Percentiles rank a stretch among this genome's conserved stretches.
These are phyloP conservation scores for Psidium guajava DNA, from an alignment of 345 rosid genomes.

Conservation along the genomic window DNA sequence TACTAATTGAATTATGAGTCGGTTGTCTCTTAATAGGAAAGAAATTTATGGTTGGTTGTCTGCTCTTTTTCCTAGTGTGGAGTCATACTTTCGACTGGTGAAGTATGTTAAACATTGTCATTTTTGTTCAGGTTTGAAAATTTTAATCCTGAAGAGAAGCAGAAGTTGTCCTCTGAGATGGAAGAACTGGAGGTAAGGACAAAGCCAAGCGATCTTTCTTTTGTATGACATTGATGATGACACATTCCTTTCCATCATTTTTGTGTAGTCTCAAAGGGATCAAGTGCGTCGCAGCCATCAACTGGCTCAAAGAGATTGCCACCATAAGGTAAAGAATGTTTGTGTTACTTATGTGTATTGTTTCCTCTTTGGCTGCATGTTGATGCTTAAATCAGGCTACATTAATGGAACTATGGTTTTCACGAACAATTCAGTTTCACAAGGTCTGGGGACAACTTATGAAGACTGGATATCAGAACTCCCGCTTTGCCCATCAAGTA, in stretches of 20 bases:
- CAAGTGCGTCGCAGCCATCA: conserved; percentile 50
- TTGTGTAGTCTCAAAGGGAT: conserved; percentile 34
- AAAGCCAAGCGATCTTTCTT: background rate
- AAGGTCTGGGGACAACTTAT: conserved; percentile 93
- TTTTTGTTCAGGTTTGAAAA: conserved; percentile 41
- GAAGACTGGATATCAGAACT: conserved; percentile 98
- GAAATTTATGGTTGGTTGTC: background rate
- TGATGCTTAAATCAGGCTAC: background rate
- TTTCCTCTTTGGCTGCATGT: background rate
- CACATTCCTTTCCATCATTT: background rate
- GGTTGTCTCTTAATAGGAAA: background rate
- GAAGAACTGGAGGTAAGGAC: conserved; percentile 47
- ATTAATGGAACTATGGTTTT: background rate
- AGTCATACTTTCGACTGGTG: background rate
- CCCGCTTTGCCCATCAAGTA: conserved; percentile 99
- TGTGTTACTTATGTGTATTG: background rate
- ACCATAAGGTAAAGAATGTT: conserved; percentile 44
- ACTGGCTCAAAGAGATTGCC: conserved; percentile 56
- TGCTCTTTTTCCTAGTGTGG: background rate
- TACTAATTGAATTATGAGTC: background rate
- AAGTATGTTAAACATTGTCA: background rate
- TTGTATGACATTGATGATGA: background rate
- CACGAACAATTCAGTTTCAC: conserved; percentile 51
- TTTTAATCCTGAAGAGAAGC: conserved; percentile 27
- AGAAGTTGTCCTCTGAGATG: conserved; percentile 20